These are phyloP conservation scores for Fusarium piperis DNA, from an alignment of 2,329 filamentous ascomycete genomes.

Conservation along the genomic window DNA sequence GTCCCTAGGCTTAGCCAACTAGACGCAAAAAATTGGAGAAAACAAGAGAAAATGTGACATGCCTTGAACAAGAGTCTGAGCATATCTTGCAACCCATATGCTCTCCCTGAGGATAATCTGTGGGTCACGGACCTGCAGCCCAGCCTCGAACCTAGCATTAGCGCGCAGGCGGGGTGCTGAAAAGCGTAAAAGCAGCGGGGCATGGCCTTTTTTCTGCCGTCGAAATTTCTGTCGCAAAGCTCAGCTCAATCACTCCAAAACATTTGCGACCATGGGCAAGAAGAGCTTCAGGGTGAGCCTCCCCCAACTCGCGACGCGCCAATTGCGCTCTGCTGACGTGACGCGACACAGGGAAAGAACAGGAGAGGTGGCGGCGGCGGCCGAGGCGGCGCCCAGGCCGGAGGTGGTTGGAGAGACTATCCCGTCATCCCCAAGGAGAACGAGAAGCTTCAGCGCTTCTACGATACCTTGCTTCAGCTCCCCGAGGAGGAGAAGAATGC, in stretches of 20 bases:
- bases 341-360: constrained; percentile 46
- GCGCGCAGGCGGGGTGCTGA: constrained; percentile 30
- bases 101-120: not conserved
- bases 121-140: constrained; percentile 4
- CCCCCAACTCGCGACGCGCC: not conserved
- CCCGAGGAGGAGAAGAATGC: constrained; percentile 79
- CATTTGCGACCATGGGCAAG: constrained; percentile 49
- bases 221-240: constrained; percentile 42
- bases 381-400: constrained; percentile 41
- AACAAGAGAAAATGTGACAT: not conserved
- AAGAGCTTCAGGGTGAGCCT: constrained; percentile 49
- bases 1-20: not conserved
- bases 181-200: constrained; percentile 33
- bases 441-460: constrained; percentile 85
- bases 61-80: not conserved
- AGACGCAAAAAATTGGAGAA: not conserved
- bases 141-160: constrained; percentile 27
- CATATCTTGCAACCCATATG: not conserved
- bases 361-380: constrained; percentile 50
- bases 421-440: constrained; percentile 75
- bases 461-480: constrained; percentile 80
- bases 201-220: constrained; percentile 27
- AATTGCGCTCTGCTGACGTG: constrained; percentile 35
- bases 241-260: constrained; percentile 29
- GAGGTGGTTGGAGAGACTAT: constrained; percentile 49